A percentile compares a stretch with the other conserved stretches of the same genome.
Evolutionary conservation across 208 protist genomes (phyloP).

Genomic region (Trypanosoma congolense): DNA sequence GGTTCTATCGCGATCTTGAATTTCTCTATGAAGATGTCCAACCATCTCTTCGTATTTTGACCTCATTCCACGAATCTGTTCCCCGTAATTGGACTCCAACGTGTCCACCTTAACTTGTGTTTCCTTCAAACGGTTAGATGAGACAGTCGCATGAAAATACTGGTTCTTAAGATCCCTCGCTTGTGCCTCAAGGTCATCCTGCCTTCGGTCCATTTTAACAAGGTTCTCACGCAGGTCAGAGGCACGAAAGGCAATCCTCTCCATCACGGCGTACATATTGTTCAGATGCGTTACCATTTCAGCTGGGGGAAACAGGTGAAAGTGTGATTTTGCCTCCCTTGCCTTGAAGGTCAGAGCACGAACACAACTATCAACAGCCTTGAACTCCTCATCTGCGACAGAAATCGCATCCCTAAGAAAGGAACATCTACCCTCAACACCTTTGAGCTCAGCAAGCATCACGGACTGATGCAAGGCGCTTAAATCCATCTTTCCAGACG

Average conservation of each 20-base stretch:
- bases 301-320: constrained; percentile 74
- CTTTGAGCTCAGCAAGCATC: constrained; percentile 54
- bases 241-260: constrained; percentile 62
- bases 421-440: constrained; percentile 41
- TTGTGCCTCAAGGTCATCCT: constrained; percentile 62
- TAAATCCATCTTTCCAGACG: constrained; percentile 34
- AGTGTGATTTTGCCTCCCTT: constrained; percentile 47
- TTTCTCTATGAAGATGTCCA: constrained; percentile 41
- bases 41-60: constrained; percentile 34
- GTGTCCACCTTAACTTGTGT: constrained; percentile 52
- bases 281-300: constrained; percentile 85
- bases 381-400: constrained; percentile 56
- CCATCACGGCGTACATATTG: constrained; percentile 77
- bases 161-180: constrained; percentile 54
- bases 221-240: constrained; percentile 58
- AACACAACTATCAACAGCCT: constrained; percentile 38
- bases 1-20: constrained; percentile 65
- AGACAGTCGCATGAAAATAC: constrained; percentile 32
- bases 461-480: constrained; percentile 41
- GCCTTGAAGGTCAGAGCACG: constrained; percentile 32
- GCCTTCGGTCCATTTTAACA: constrained; percentile 34
- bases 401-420: constrained; percentile 41
- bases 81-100: constrained; percentile 34
- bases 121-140: constrained; percentile 45
- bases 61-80: constrained; percentile 33